These are phyloP conservation scores for Nothophaeocryptopus gaeumannii DNA, from an alignment of 2,329 filamentous ascomycete species.

Conservation along the genomic window DNA sequence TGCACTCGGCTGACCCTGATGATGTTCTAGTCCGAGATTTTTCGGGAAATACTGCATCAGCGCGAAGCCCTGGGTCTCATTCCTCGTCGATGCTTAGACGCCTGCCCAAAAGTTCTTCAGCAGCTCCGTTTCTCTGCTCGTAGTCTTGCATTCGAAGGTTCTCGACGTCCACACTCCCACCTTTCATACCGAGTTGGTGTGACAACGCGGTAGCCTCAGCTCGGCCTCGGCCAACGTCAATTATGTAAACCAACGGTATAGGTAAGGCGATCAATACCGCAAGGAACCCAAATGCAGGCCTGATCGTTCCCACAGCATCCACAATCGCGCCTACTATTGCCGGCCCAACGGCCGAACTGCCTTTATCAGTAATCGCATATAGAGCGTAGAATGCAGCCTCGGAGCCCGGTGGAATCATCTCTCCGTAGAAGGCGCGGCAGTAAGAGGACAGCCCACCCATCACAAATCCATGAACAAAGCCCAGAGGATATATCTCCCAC, in stretches of 20 bases:
- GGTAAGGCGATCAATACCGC: constrained; percentile 74
- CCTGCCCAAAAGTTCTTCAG: constrained; percentile 7
- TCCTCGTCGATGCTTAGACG: too few relatives aligned
- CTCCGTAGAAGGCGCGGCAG: constrained; percentile 83
- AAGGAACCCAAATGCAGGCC: constrained; percentile 76
- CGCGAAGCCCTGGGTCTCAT: too few relatives aligned
- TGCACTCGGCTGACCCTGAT: too few relatives aligned
- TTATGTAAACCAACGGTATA: constrained; percentile 72
- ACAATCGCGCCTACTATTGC: constrained; percentile 87
- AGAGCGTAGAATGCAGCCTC: constrained; percentile 92
- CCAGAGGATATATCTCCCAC: constrained; percentile 90
- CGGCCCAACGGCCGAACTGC: constrained; percentile 84
- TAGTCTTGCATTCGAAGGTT: constrained; percentile 20
- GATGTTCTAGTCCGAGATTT: too few relatives aligned
- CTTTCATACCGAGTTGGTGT: constrained; percentile 9
- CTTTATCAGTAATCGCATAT: constrained; percentile 94
- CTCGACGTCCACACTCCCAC: not conserved
- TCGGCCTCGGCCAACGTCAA: constrained; percentile 65
- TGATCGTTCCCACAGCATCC: constrained; percentile 53
- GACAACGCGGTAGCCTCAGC: constrained; percentile 32
- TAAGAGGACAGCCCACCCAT: constrained; percentile 85
- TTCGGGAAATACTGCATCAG: too few relatives aligned
- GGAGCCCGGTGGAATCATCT: constrained; percentile 84
- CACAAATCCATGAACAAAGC: constrained; percentile 81
- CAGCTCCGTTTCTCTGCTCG: constrained; percentile 10